Evolutionary conservation across 2,329 filamentous ascomycete genomes (phyloP), one percentile per base, ranked within the genome.

Genomic region (Cordyceps cateniannulata): DNA sequence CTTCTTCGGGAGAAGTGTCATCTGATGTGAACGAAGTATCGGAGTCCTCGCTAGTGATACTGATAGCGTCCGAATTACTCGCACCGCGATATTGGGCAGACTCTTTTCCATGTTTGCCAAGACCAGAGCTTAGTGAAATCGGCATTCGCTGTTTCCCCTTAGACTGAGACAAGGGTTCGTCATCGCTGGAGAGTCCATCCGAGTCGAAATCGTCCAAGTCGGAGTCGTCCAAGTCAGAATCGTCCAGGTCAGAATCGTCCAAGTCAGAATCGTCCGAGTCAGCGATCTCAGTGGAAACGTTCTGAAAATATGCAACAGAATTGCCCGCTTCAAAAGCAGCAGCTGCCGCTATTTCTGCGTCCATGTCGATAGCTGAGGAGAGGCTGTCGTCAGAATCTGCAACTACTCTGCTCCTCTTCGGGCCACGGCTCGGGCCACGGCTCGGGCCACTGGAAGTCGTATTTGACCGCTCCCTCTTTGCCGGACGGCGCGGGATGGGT

Each of bases 351-450:
- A 72, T 62, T 55, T 73, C 72, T 5, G 67, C 66, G 60, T 73
- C 71, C 63, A 72, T 66, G 10, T 75, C 66, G 9, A 71, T 67
- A 9, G 68, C 68, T 29, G 67, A 63, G 4, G 47, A 32, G 6
- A 58, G 8, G 3, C 53, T 27, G 2, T 69, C 68, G 6, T 73
- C 69, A 1, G 71, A 73, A 57, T 72, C 70, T 10, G 69, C 60
- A 5, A 72, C 65, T 12, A 69, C 59, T 57, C 64, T 70, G 35
- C 57, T 61, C 60, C 64, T 75, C 62, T 76, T 77, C 18, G 64
- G 38, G 14, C 67, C 67, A 3, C 67, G 70, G 18, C 65, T 14
- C 10, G 55, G 62, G 8, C 66, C 14, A 48, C 67, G 70, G 18
- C 65, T 14, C 10, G 55, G 62, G 8, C 66, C 14, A 48, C 62